Percentiles rank a stretch among this genome's conserved stretches.
phyloP scores from a whole-genome alignment of 345 rosid species.

The Lumnitzera racemosa region DNA sequence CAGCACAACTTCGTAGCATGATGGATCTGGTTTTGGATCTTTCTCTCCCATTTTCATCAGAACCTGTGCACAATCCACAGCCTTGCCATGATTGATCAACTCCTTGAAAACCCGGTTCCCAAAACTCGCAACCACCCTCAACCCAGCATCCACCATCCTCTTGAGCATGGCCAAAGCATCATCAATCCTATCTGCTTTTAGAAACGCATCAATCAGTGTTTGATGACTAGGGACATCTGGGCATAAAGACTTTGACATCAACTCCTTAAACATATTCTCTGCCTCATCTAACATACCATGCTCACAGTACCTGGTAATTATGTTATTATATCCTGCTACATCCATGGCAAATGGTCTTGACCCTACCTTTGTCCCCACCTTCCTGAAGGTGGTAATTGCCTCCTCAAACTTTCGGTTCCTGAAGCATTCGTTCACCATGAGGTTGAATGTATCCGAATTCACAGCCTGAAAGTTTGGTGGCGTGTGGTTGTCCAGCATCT shows the following conservation, averaged over 20 bases:
- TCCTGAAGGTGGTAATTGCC: conserved; percentile 60
- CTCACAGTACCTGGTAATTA: conserved; percentile 67
- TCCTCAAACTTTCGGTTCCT: conserved; percentile 56
- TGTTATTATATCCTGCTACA: conserved; percentile 70
- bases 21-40: conserved; percentile 89
- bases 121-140: conserved; percentile 85
- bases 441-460: conserved; percentile 75
- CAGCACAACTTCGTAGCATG: conserved; percentile 73
- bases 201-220: conserved; percentile 66
- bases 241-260: conserved; percentile 52
- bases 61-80: conserved; percentile 49
- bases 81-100: conserved; percentile 70
- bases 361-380: conserved; percentile 55
- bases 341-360: conserved; percentile 84
- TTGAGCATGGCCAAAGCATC: conserved; percentile 56
- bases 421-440: conserved; percentile 93
- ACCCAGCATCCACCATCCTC: conserved; percentile 67
- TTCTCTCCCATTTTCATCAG: conserved; percentile 82
- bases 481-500: conserved; percentile 85
- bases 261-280: conserved; percentile 44
- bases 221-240: conserved; percentile 72
- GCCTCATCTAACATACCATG: conserved; percentile 74
- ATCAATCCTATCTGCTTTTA: conserved; percentile 59
- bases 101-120: conserved; percentile 62
- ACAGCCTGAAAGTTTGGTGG: conserved; percentile 74